These are phyloP conservation scores for Cystobasidium slooffiae DNA, from an alignment of 1,284 basidiomycete genomes.

Conservation along the genomic window DNA sequence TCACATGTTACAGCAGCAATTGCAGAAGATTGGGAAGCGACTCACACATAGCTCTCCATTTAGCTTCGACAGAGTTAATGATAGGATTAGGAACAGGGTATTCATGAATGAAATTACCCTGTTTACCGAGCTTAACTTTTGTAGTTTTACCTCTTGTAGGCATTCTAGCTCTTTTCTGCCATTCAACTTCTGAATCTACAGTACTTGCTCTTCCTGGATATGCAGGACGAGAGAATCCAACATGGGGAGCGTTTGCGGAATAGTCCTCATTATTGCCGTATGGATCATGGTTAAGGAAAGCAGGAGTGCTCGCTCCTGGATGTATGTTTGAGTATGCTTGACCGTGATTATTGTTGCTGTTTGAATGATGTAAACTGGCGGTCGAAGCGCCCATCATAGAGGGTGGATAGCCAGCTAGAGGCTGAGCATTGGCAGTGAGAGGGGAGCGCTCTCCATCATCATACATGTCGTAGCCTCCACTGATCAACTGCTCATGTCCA, in stretches of 20 bases:
- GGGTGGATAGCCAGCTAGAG: constrained; percentile 33
- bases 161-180: constrained; percentile 56
- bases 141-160: constrained; percentile 62
- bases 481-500: constrained; percentile 8
- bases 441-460: constrained; percentile 38
- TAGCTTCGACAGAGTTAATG: constrained; percentile 76
- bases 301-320: constrained; percentile 13
- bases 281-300: constrained; percentile 27
- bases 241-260: constrained; percentile 1
- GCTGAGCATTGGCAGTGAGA: constrained; percentile 33
- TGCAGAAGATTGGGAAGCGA: background rate
- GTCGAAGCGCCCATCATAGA: constrained; percentile 1
- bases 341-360: background rate
- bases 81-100: constrained; percentile 57
- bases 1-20: background rate
- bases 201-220: background rate
- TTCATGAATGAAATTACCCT: constrained; percentile 85
- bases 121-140: constrained; percentile 74
- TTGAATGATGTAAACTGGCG: background rate
- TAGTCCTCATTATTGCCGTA: constrained; percentile 11
- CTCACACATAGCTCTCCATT: constrained; percentile 63
- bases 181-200: constrained; percentile 49
- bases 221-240: constrained; percentile 15
- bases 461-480: constrained; percentile 26
- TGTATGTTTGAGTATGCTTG: constrained; percentile 9